Percentiles rank a stretch among this genome's conserved stretches.
Evolutionary conservation across 805 yeast genomes (phyloP).

Genomic region (Saccharomycodes ludwigii): DNA sequence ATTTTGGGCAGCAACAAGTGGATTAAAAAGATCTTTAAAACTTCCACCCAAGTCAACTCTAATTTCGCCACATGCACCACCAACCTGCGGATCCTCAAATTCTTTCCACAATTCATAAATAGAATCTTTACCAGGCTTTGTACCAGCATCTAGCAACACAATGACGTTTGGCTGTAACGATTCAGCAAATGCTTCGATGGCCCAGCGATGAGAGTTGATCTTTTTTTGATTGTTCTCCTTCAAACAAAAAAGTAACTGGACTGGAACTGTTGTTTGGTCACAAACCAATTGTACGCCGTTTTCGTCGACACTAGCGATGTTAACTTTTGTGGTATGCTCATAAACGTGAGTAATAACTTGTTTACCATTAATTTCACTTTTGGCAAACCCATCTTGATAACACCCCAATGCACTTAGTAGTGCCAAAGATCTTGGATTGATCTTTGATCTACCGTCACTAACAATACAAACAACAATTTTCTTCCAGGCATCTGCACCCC

Average conservation of each 20-base stretch:
- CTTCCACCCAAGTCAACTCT: slow-evolving; percentile 67
- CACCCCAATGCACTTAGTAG: slow-evolving; percentile 78
- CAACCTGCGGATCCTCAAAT: slow-evolving; percentile 67
- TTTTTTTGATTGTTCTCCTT: slow-evolving; percentile 84
- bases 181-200: slow-evolving; percentile 84
- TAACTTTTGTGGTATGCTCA: slow-evolving; percentile 88
- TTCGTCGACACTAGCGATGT: slow-evolving; percentile 55
- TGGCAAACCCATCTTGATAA: slow-evolving; percentile 93
- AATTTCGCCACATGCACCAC: slow-evolving; percentile 98
- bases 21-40: slow-evolving; percentile 50
- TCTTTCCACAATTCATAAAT: slow-evolving; percentile 84
- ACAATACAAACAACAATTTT: slow-evolving; percentile 82
- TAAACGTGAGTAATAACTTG: slow-evolving; percentile 79
- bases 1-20: slow-evolving; percentile 91
- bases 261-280: slow-evolving; percentile 51
- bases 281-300: slow-evolving; percentile 46
- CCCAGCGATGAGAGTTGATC: slow-evolving; percentile 95
- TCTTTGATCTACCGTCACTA: slow-evolving; percentile 82
- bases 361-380: slow-evolving; percentile 73
- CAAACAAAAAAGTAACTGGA: slow-evolving; percentile 78
- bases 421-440: slow-evolving; percentile 68
- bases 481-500: slow-evolving; percentile 98
- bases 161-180: slow-evolving; percentile 72
- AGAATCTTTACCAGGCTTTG: slow-evolving; percentile 76
- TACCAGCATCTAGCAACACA: slow-evolving; percentile 85